Percentiles rank a stretch among this genome's conserved stretches.
Conservation (phyloP, 306 rosid species). For the Trifolium repens region DNA sequence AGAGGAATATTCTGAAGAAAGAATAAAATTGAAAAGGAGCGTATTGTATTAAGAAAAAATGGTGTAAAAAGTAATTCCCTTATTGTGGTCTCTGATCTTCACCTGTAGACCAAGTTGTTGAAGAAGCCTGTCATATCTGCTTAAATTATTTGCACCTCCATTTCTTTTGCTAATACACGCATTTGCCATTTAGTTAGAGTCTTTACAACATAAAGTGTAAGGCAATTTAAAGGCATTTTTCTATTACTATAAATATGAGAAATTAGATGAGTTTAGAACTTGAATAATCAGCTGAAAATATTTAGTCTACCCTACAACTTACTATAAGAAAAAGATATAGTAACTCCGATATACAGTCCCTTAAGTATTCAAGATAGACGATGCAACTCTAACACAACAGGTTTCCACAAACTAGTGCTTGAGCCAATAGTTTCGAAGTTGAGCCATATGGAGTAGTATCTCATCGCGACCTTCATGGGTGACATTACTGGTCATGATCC, state of each 20-base stretch:
- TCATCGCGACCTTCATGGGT: slow-evolving; percentile 96
- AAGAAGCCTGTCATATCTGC: background rate
- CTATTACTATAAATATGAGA: slow-evolving; percentile 29
- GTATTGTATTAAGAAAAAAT: background rate
- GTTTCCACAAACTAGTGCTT: slow-evolving; percentile 62
- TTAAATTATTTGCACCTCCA: background rate
- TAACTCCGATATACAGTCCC: slow-evolving; percentile 28
- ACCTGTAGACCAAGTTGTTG: background rate
- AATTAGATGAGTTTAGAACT: slow-evolving; percentile 10
- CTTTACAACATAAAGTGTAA: background rate
- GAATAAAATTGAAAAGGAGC: background rate
- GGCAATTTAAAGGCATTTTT: slow-evolving; percentile 20
- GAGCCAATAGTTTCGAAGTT: slow-evolving; percentile 97
- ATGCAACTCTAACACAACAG: slow-evolving; percentile 12
- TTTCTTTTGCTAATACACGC: background rate
- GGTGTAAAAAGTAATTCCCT: background rate
- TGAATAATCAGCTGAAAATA: slow-evolving; percentile 2
- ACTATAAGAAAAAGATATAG: background rate
- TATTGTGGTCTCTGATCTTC: background rate
- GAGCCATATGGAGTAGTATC: slow-evolving; percentile 91
- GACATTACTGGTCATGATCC: slow-evolving; percentile 99
- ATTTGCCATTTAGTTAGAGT: too few relatives aligned
- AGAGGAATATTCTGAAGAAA: background rate
- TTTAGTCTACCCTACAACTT: slow-evolving; percentile 13
- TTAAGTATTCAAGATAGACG: slow-evolving; percentile 7